Evolutionary conservation across 1,284 basidiomycete species (phyloP).

Genomic region (Pisolithus thermaeus): DNA sequence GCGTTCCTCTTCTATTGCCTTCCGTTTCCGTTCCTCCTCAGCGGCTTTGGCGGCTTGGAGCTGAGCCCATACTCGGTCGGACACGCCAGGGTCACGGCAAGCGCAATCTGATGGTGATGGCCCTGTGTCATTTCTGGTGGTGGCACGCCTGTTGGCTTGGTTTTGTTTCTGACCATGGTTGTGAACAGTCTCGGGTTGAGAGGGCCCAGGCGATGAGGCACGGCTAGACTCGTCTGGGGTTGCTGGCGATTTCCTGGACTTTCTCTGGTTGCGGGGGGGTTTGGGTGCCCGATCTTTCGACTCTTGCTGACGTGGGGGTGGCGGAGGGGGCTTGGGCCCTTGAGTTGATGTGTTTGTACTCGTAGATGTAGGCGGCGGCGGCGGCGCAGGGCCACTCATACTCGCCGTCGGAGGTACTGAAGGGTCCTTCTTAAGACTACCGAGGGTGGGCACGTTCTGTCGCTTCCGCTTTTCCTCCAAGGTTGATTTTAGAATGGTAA

Average conservation of each 20-base stretch:
- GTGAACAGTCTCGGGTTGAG: background rate
- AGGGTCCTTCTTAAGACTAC: background rate
- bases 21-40: constrained; percentile 16
- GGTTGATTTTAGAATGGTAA: constrained; percentile 14
- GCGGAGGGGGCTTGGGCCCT: constrained; percentile 1
- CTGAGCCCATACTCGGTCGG: constrained; percentile 39
- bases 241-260: background rate
- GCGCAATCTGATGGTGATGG: background rate
- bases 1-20: constrained; percentile 21
- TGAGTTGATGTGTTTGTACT: constrained; percentile 11
- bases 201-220: background rate
- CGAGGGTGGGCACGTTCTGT: constrained; percentile 16
- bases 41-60: constrained; percentile 35
- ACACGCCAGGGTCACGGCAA: constrained; percentile 38
- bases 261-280: constrained; percentile 3
- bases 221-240: background rate
- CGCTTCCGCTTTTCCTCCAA: constrained; percentile 31
- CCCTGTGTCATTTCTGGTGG: background rate
- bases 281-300: constrained; percentile 7
- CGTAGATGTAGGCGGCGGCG: constrained; percentile 21
- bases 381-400: constrained; percentile 15
- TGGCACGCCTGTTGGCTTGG: background rate
- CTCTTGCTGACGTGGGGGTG: background rate
- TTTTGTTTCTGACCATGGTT: background rate
- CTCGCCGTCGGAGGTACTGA: constrained; percentile 19